Evolutionary conservation across 441 rosid genomes (phyloP).

Genomic region (Adansonia madagascariensis): DNA sequence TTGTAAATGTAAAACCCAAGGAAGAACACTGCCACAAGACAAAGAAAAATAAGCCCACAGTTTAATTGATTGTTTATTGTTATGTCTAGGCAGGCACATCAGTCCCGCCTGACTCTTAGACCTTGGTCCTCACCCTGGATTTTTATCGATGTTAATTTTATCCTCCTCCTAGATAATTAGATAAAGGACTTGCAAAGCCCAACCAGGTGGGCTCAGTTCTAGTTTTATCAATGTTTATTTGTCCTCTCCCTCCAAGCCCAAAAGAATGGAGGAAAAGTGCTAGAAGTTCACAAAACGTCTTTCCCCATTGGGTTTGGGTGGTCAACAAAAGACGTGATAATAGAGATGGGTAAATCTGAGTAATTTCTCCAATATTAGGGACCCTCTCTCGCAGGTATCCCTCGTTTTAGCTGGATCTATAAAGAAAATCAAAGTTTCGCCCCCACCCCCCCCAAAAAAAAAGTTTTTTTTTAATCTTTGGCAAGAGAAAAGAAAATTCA

Average conservation of each 20-base stretch:
- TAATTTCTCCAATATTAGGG: conserved; percentile 8
- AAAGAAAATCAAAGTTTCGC: background rate
- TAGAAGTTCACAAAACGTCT: no score
- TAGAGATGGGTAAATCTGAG: background rate
- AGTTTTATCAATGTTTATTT: background rate
- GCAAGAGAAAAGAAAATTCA: background rate
- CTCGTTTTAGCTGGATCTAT: conserved; percentile 1
- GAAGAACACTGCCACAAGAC: background rate
- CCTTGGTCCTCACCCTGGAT: no score
- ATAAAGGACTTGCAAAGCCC: background rate
- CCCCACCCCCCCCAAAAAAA: background rate
- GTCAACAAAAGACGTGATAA: background rate
- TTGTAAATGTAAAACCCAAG: background rate
- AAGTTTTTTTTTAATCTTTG: background rate
- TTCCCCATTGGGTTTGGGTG: background rate
- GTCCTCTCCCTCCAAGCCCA: background rate
- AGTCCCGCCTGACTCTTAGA: no score
- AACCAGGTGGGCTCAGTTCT: background rate
- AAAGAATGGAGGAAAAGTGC: background rate
- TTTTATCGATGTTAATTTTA: no score
- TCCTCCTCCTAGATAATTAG: no score
- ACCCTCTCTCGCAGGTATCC: background rate
- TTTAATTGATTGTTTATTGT: no score
- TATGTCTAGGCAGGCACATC: no score
- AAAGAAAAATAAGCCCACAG: background rate